Evolutionary conservation across 345 rosid genomes (phyloP), one percentile per base, ranked within the genome.

Genomic region (Salix viminalis): DNA sequence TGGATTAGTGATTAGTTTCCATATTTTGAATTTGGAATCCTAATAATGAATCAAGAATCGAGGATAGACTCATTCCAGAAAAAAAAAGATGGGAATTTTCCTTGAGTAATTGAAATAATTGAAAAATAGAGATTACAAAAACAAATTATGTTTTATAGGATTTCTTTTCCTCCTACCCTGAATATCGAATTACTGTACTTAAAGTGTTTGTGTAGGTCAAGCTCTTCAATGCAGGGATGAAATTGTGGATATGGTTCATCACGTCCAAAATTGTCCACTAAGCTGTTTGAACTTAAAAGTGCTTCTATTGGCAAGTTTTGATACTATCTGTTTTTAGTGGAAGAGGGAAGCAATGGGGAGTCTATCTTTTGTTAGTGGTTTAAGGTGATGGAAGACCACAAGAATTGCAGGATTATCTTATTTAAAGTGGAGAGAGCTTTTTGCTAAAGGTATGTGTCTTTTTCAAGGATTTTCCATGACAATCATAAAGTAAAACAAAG

Each of bases 241-340:
- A 50, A 70, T 37, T 37, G 50, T 26, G 28, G 67, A 58, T 21
- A 34, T 56, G n/a, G 67, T 24, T 10, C 52, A 73, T 14, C 67
- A 60, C 26, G 54, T 41, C 44, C 60, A 62, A 64, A 28, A 37
- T 42, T 64, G 76, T 18, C 13, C 69, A 64, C 5, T 64, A 65
- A 18, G 69, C 61, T 42, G 60, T 74, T 39, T 26, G 41, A 44
- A 74, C 70, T 74, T 74, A 64, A 56, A 64, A 19, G 65, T 62
- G 4, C 41, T 28, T 64, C 48, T 24, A 74, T 64, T 73, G 76
- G 76, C 60, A n/a, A 50, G 18, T 58, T 60, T 6, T 14, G 23
- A 23, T 23, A 12, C 5, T 73, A 64, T 19, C 23, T 4, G 36
- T 44, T 58, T 66, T 58, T 54, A 60, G 1, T 62, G 44, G 44